Percentiles rank a stretch among this genome's conserved stretches.
Conservation (phyloP, 176 grass and related monocot species). For the Avena atlantica region DNA sequence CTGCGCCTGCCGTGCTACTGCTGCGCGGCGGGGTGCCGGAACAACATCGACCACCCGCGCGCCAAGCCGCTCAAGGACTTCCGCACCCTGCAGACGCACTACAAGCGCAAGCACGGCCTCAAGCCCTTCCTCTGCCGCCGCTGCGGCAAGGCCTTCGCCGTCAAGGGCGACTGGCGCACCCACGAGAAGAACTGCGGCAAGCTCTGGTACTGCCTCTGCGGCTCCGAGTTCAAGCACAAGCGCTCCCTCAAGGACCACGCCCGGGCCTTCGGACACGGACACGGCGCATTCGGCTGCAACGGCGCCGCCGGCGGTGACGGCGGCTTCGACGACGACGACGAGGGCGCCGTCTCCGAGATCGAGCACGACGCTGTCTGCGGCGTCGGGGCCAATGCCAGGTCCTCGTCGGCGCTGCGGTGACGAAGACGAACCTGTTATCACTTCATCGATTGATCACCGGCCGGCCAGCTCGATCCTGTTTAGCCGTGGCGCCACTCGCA, state of each 20-base stretch:
- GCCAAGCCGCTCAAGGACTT: slow-evolving; percentile 97
- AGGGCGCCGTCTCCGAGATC: slow-evolving; percentile 76
- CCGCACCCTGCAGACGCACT: slow-evolving; percentile 96
- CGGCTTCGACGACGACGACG: slow-evolving; percentile 68
- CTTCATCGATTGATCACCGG: background rate
- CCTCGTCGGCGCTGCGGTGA: slow-evolving; percentile 38
- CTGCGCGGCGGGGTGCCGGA: slow-evolving; percentile 93
- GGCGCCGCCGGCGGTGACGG: slow-evolving; percentile 41
- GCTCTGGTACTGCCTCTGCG: slow-evolving; percentile 98
- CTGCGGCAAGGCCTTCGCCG: slow-evolving; percentile 97
- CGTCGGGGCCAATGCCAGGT: background rate
- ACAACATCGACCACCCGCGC: slow-evolving; percentile 97
- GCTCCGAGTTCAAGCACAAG: slow-evolving; percentile 99
- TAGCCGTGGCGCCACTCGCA: background rate
- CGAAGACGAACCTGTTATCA: background rate
- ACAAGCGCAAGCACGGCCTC: slow-evolving; percentile 98
- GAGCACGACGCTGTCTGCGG: slow-evolving; percentile 60
- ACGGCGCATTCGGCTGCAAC: slow-evolving; percentile 73
- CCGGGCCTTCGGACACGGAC: slow-evolving; percentile 81
- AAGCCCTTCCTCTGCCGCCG: slow-evolving; percentile 98
- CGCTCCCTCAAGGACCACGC: slow-evolving; percentile 97
- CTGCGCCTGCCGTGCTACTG: slow-evolving; percentile 94
- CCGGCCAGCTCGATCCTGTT: background rate
- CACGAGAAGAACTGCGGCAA: slow-evolving; percentile 99
- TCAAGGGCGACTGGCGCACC: slow-evolving; percentile 96